Percentiles rank a stretch among this genome's conserved stretches.
These are phyloP conservation scores for Botrytis byssoidea DNA, from an alignment of 2,329 filamentous ascomycete species.

Conservation along the genomic window DNA sequence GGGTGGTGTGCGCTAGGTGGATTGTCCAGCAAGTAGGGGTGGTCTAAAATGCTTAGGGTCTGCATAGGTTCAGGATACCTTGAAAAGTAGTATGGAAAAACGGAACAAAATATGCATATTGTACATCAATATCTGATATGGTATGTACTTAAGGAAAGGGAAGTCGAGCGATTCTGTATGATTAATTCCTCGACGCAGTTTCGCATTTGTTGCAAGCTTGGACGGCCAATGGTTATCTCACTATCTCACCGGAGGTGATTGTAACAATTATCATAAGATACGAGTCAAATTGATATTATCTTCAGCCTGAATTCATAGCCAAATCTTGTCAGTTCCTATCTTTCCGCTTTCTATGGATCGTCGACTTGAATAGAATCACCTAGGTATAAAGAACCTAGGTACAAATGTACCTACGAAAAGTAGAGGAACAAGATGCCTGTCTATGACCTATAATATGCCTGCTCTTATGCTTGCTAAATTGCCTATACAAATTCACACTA, in stretches of 20 bases:
- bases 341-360: constrained; percentile 7
- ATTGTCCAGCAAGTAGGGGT: constrained; percentile 17
- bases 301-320: neutral
- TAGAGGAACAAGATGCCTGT: constrained; percentile 15
- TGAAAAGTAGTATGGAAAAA: neutral
- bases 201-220: neutral
- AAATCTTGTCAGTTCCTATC: neutral
- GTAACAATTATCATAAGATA: neutral
- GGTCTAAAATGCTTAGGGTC: constrained; percentile 1
- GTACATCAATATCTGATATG: constrained; percentile 10
- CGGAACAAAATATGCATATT: constrained; percentile 5
- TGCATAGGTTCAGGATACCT: constrained; percentile 6
- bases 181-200: neutral
- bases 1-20: constrained; percentile 9
- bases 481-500: constrained; percentile 4
- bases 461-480: constrained; percentile 4
- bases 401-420: constrained; percentile 1
- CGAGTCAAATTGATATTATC: neutral
- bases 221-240: neutral
- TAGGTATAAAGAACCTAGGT: constrained; percentile 1
- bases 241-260: neutral
- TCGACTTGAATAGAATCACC: constrained; percentile 9
- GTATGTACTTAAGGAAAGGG: neutral
- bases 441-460: constrained; percentile 1
- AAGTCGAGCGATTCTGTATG: neutral